A percentile compares a stretch with the other conserved stretches of the same genome.
phyloP scores from a whole-genome alignment of 805 yeast genomes.

The Saturnispora mendoncae region DNA sequence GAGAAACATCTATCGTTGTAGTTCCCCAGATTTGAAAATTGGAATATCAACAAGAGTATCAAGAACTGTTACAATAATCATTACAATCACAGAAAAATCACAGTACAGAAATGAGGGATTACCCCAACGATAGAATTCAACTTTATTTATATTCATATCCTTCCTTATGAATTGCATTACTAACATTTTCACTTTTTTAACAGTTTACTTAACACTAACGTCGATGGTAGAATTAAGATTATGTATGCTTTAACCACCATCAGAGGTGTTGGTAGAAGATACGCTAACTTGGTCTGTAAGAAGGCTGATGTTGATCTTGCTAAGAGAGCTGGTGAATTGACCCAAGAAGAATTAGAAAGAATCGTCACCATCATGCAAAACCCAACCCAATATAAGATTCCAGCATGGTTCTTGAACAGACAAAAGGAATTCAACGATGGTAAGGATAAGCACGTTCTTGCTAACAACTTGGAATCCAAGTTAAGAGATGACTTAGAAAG shows the following conservation, averaged over 20 bases:
- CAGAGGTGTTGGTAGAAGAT: slow-evolving; percentile 99
- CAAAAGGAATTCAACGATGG: slow-evolving; percentile 98
- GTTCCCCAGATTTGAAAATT: too few relatives aligned
- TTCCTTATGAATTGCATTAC: too few relatives aligned
- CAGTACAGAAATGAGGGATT: too few relatives aligned
- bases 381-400: slow-evolving; percentile 99
- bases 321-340: slow-evolving; percentile 99
- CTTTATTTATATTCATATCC: too few relatives aligned
- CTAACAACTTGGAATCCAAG: slow-evolving; percentile 98
- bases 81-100: neutral
- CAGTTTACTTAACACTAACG: slow-evolving; percentile 99
- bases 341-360: slow-evolving; percentile 99
- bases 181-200: slow-evolving; percentile 27
- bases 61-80: neutral
- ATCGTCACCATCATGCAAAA: slow-evolving; percentile 99
- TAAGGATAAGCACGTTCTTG: slow-evolving; percentile 97
- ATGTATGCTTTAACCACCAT: slow-evolving; percentile 99
- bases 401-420: slow-evolving; percentile 99
- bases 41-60: neutral
- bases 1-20: too few relatives aligned
- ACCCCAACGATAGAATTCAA: too few relatives aligned
- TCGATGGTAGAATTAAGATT: slow-evolving; percentile 99
- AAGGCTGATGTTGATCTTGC: slow-evolving; percentile 98
- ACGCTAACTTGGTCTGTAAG: slow-evolving; percentile 99
- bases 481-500: slow-evolving; percentile 99